Evolutionary conservation across 202 grass and related monocot species (phyloP).

Genomic region (Setaria italica): DNA sequence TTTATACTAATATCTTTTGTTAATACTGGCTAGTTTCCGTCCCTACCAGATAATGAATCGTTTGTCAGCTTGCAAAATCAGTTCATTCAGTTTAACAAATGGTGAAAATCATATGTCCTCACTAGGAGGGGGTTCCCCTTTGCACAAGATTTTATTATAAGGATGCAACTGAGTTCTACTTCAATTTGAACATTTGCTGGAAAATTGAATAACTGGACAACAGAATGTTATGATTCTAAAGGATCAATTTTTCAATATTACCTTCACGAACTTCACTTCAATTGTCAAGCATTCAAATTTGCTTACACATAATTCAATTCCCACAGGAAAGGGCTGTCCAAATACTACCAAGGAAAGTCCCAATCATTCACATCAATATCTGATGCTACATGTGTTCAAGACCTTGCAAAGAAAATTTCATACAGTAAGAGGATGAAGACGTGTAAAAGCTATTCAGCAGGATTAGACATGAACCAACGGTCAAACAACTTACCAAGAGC

Average conservation of each 20-base stretch:
- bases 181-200: constrained; percentile 8
- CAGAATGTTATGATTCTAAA: constrained; percentile 19
- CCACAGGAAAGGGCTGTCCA: constrained; percentile 83
- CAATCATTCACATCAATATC: constrained; percentile 82
- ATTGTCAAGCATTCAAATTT: constrained; percentile 14
- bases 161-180: background rate
- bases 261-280: constrained; percentile 26
- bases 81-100: background rate
- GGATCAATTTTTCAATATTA: background rate
- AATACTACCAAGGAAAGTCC: constrained; percentile 78
- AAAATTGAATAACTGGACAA: background rate
- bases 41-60: background rate
- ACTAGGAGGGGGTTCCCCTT: constrained; percentile 7
- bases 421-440: constrained; percentile 74
- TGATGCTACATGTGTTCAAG: constrained; percentile 57
- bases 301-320: constrained; percentile 34
- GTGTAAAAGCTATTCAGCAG: constrained; percentile 58
- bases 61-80: background rate
- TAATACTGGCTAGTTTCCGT: constrained; percentile 16
- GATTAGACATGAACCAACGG: constrained; percentile 51
- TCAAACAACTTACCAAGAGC: constrained; percentile 49
- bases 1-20: constrained; percentile 11
- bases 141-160: constrained; percentile 8
- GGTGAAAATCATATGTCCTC: background rate
- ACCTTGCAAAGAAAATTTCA: constrained; percentile 74